Evolutionary conservation across 257 asterid species (phyloP).

Genomic region (Forsythia suspensa): DNA sequence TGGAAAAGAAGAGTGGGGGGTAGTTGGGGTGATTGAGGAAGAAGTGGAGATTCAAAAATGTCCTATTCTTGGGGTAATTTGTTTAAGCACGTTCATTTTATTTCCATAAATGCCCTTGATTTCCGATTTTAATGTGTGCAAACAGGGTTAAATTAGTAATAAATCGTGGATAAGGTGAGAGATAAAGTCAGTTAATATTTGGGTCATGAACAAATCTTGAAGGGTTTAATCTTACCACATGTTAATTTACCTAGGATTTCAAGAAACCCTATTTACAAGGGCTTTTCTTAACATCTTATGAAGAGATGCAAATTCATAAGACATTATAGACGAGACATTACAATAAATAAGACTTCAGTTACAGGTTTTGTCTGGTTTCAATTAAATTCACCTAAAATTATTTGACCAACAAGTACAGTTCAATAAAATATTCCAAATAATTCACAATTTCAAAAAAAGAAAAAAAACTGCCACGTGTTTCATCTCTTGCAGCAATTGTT

Average conservation of each 20-base stretch:
- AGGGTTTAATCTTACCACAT: neutral
- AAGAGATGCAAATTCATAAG: too few species aligned
- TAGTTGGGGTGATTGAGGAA: slow-evolving; percentile 27
- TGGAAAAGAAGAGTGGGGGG: slow-evolving; percentile 19
- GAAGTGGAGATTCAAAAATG: slow-evolving; percentile 29
- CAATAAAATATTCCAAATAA: too few species aligned
- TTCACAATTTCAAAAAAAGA: too few species aligned
- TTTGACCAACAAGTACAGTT: too few species aligned
- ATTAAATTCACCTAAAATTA: too few species aligned
- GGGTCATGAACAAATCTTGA: neutral
- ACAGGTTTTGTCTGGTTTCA: too few species aligned
- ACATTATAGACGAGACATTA: too few species aligned
- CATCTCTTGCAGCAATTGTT: too few species aligned
- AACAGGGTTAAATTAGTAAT: neutral
- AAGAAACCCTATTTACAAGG: too few species aligned
- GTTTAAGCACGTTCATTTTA: slow-evolving; percentile 3
- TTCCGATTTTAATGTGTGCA: neutral
- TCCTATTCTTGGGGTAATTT: slow-evolving; percentile 30
- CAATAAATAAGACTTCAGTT: too few species aligned
- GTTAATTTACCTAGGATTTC: neutral
- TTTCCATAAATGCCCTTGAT: neutral
- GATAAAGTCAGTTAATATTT: neutral
- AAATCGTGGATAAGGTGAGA: neutral
- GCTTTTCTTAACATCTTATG: neutral
- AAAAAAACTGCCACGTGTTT: too few species aligned